Evolutionary conservation across 257 asterid species (phyloP).

Genomic region (Paraleonurus japonicus): DNA sequence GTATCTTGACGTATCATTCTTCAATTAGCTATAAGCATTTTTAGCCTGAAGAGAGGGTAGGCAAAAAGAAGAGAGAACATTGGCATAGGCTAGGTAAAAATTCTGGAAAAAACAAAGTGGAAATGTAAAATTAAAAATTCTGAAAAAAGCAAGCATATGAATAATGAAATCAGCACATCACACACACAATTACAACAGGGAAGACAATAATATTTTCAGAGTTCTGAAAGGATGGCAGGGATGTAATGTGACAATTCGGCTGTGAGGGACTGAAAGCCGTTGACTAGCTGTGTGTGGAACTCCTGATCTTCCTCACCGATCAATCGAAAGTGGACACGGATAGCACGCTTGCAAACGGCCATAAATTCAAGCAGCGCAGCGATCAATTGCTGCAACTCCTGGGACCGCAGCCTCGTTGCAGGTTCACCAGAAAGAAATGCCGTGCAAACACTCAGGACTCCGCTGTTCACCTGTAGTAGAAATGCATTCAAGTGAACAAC

Average conservation of each 20-base stretch:
- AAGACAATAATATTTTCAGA: conserved; percentile 31
- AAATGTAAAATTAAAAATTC: neutral
- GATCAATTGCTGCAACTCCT: conserved; percentile 91
- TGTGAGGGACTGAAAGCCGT: conserved; percentile 97
- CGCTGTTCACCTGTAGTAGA: conserved; percentile 94
- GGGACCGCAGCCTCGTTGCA: conserved; percentile 95
- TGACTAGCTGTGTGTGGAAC: conserved; percentile 95
- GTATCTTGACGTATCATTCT: neutral
- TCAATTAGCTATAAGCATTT: neutral
- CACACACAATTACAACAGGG: neutral
- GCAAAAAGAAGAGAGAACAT: neutral
- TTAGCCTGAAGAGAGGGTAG: neutral
- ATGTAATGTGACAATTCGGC: conserved; percentile 98
- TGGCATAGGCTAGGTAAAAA: neutral
- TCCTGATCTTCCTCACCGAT: conserved; percentile 99
- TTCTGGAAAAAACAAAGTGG: neutral
- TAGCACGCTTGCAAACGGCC: conserved; percentile 99
- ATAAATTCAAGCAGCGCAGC: conserved; percentile 97
- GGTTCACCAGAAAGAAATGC: conserved; percentile 99
- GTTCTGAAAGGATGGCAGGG: conserved; percentile 99
- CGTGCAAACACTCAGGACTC: conserved; percentile 95
- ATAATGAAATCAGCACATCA: neutral
- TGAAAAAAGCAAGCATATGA: neutral
- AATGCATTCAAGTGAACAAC: too few relatives aligned
- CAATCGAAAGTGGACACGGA: conserved; percentile 88